phyloP scores from a whole-genome alignment of 768 basidiomycete species.

The Saitozyma sp. region DNA sequence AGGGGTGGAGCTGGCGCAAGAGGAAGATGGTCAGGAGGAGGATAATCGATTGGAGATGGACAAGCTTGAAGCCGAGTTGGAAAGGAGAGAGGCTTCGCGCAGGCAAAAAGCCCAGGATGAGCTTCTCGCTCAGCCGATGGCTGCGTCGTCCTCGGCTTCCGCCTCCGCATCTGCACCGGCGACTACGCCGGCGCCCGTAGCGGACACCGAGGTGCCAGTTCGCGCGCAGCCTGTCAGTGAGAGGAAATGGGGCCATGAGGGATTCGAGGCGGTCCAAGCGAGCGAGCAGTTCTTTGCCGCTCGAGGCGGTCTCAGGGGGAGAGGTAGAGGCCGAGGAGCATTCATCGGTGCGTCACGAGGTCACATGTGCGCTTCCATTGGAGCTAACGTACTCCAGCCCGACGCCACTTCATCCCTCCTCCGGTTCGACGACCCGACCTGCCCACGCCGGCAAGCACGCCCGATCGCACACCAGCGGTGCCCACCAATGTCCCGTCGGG shows the following conservation, averaged over 20 bases:
- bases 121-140: too few relatives aligned
- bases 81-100: neutral
- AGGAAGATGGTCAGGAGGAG: constrained; percentile 9
- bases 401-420: constrained; percentile 4
- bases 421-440: too few relatives aligned
- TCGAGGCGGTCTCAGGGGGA: constrained; percentile 17
- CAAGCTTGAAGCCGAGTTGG: constrained; percentile 26
- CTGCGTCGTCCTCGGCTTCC: too few relatives aligned
- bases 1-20: constrained; percentile 5
- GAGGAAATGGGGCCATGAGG: constrained; percentile 44
- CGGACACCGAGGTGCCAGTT: too few relatives aligned
- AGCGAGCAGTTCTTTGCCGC: constrained; percentile 2
- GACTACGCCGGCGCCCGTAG: too few relatives aligned
- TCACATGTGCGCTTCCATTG: neutral
- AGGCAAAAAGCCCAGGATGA: too few relatives aligned
- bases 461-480: too few relatives aligned
- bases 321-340: constrained; percentile 26
- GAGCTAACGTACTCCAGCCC: constrained; percentile 2
- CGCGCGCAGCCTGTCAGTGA: neutral
- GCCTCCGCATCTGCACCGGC: too few relatives aligned
- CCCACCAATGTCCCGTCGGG: too few relatives aligned
- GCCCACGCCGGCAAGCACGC: too few relatives aligned
- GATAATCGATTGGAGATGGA: constrained; percentile 20
- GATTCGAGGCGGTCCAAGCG: constrained; percentile 26
- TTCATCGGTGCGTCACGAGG: constrained; percentile 15